Base-by-base conservation (phyloP, 257 asterid genomes). In the Fraxinus quadrangulata region DNA sequence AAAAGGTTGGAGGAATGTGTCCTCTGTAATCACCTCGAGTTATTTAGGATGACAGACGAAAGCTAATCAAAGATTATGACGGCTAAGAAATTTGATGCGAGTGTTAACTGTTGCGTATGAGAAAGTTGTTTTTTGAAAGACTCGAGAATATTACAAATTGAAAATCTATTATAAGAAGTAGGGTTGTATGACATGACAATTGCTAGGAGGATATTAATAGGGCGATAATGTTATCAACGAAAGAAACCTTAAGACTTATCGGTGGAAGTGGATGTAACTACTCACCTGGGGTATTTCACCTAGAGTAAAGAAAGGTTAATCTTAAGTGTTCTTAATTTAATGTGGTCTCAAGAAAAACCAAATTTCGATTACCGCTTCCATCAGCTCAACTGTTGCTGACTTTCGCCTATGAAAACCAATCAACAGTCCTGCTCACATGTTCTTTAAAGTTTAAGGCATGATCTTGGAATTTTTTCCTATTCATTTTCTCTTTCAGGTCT, bases 401-500 rank as follows among this genome's bases (percentile, higher is more conserved):
- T 51, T 51, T 51, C 3, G 10, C 24, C 21, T 6, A 51, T 51
- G 63, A 6, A 51, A 51, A 51, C 63, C 10, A 4, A 51, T 51
- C 23, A 17, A 1, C 21, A 19, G 21, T 51, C 10, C 63, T 51
- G 63, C 9, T 51, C 23, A 51, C 7, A 1, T 5, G 63, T 51
- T 49, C 61, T 72, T 47, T 37, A 69, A 69, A 56, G 74, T 23
- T 61, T 21, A 51, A 45, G 17, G 65, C 73, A 33, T 30, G 40
- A 11, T 1, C 17, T 65, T 59, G 61, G n/a, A 23, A 2, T 70
- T 31, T 37, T 39, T 8, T 8, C 45, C 12, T 39, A 39, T 39
- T 6, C 42, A n/a, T 68, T 79, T 51, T 51, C 63, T 51, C 23
- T 51, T 65, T 74, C 42, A 17, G 72, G 47, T n/a, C 39, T 37